Conservation (phyloP, 208 protist species). For the Trypanosoma congolense region DNA sequence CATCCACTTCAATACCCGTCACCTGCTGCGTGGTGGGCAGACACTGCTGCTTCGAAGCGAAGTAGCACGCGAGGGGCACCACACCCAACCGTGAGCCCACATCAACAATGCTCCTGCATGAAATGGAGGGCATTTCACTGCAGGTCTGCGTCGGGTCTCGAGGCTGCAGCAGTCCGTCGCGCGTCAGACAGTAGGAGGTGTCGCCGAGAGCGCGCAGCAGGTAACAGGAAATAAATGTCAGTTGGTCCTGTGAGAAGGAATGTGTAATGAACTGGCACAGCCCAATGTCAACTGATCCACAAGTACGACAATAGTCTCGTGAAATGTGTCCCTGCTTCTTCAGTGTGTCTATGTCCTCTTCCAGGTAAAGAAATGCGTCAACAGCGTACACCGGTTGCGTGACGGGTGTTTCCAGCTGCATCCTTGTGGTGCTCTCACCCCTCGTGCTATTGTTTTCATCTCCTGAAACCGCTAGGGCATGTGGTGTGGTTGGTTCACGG, state of each 20-base stretch:
- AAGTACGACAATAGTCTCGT: slow-evolving; percentile 65
- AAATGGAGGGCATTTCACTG: slow-evolving; percentile 8
- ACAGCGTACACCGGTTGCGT: slow-evolving; percentile 48
- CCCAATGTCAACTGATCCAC: slow-evolving; percentile 52
- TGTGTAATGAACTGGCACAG: slow-evolving; percentile 76
- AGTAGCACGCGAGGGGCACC: slow-evolving; percentile 55
- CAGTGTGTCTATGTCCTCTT: slow-evolving; percentile 65
- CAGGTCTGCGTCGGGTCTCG: background rate
- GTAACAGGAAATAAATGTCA: slow-evolving; percentile 70
- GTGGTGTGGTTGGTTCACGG: slow-evolving; percentile 31
- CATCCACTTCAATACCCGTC: slow-evolving; percentile 35
- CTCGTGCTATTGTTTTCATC: background rate
- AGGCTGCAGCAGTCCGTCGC: slow-evolving; percentile 4
- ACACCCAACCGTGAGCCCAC: slow-evolving; percentile 79
- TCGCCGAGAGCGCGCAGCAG: slow-evolving; percentile 31
- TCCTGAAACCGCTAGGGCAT: background rate
- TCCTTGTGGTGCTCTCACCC: background rate
- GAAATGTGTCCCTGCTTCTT: slow-evolving; percentile 31
- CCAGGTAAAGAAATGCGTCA: slow-evolving; percentile 72
- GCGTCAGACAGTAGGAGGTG: background rate
- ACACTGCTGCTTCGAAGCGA: slow-evolving; percentile 38
- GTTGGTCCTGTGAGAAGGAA: slow-evolving; percentile 77
- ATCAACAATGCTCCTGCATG: slow-evolving; percentile 30
- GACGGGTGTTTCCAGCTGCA: slow-evolving; percentile 1
- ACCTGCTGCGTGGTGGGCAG: slow-evolving; percentile 21